Evolutionary conservation across 192 early-diverging fungal species (phyloP).

Genomic region (Coemansia pectinata): DNA sequence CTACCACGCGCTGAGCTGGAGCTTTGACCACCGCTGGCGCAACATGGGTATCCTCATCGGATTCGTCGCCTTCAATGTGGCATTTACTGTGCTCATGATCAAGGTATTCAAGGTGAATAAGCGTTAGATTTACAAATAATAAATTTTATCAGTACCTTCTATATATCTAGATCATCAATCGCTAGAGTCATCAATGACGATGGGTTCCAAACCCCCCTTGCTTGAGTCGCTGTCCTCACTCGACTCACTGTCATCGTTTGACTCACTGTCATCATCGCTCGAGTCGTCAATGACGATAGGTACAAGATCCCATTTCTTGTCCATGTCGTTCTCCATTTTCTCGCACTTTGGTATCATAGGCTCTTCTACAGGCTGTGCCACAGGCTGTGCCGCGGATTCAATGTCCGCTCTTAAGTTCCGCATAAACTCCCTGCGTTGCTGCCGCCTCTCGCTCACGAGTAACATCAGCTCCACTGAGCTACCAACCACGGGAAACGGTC

Average conservation of each 20-base stretch:
- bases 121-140: conserved; percentile 21
- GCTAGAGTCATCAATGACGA: neutral
- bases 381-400: too few relatives aligned
- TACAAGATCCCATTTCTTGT: neutral
- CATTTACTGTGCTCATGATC: conserved; percentile 35
- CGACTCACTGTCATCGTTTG: neutral
- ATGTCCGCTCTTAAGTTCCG: neutral
- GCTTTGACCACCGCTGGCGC: conserved; percentile 60
- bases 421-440: neutral
- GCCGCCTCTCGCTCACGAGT: neutral
- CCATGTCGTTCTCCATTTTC: neutral
- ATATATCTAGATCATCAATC: neutral
- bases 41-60: conserved; percentile 65
- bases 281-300: neutral
- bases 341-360: neutral
- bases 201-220: neutral
- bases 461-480: neutral
- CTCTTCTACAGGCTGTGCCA: neutral
- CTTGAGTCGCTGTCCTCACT: neutral
- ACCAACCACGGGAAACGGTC: neutral
- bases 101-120: conserved; percentile 49
- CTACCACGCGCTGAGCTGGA: conserved; percentile 51
- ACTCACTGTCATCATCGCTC: neutral
- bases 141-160: neutral
- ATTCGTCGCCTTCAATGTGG: conserved; percentile 59